Evolutionary conservation across 1,284 basidiomycete species (phyloP), one percentile per base, ranked within the genome.

Genomic region (Ustilago curta): DNA sequence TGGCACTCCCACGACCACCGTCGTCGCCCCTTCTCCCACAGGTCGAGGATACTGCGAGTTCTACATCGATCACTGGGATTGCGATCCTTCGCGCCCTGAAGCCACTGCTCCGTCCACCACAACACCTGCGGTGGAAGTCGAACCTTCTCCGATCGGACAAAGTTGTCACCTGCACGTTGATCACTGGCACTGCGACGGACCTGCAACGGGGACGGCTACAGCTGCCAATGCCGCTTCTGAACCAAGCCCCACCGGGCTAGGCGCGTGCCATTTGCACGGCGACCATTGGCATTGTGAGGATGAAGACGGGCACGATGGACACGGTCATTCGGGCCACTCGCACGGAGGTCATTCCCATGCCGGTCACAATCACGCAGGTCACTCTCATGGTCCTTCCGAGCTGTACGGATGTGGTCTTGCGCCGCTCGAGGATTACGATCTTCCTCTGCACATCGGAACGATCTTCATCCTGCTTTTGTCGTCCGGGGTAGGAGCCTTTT

Each of bases 401-500:
- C 70, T 85, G 3, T 77, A 83, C n/a, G 84, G 83, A 7, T 86
- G 85, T 54, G 85, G 60, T 47, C 74, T 78, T n/a, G 74, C 66
- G 0, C 76, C 76, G 9, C 64, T 80, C 4, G 78, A 79, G 7
- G 58, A 75, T 19, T 87, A 86, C 84, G 78, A 87, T 60, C 71
- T 86, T 52, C 70, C 73, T 8, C 74, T 88, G 6, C 87, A 87
- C 72, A 84, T 88, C 42, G 87, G 77, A 6, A 70, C 86, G 1
- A 71, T 88, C 59, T 87, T 87, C 61, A 75, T 82, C 50, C 76
- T 87, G 12, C 82, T 87, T 49, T 67, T 84, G 35, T 81, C 83
- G 0, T 85, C 86, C 0, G 79, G 76, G 4, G 19, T 87, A 6
- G 86, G 86, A 8, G 81, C 86, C 0, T 82, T 67, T 32, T 37